Evolutionary conservation across 164 flowering plant genomes (phyloP).

Genomic region (Magnolia changhungtana): DNA sequence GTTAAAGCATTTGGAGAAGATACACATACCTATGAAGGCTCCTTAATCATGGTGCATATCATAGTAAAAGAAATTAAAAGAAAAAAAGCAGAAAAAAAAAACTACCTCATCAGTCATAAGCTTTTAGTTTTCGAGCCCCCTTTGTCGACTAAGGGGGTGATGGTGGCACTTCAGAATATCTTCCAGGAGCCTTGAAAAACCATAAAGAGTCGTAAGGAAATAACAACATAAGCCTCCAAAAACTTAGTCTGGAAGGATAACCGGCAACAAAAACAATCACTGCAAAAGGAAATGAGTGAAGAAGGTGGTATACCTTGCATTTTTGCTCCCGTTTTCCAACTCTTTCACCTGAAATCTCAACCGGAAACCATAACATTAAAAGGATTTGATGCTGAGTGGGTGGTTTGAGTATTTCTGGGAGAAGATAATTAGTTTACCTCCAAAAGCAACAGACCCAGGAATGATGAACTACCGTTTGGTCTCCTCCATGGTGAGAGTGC

Average conservation of each 20-base stretch:
- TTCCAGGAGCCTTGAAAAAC: constrained; percentile 62
- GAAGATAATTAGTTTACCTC: constrained; percentile 43
- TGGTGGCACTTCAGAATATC: constrained; percentile 62
- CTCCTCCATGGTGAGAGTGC: constrained; percentile 49
- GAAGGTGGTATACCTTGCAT: constrained; percentile 51
- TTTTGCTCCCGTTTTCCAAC: constrained; percentile 74
- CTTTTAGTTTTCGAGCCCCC: constrained; percentile 74
- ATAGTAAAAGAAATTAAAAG: no score
- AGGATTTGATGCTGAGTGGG: neutral
- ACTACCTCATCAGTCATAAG: constrained; percentile 44
- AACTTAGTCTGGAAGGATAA: no score
- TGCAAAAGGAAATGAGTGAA: constrained; percentile 6
- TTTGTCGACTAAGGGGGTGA: constrained; percentile 67
- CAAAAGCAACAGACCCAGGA: constrained; percentile 59
- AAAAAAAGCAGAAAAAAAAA: neutral
- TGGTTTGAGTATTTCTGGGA: neutral
- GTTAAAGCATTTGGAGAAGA: neutral
- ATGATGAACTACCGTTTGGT: constrained; percentile 62
- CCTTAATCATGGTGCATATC: no score
- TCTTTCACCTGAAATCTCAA: constrained; percentile 61
- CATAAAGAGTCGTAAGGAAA: neutral
- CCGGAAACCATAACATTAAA: neutral
- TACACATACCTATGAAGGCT: neutral
- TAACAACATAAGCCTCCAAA: neutral
- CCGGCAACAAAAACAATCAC: neutral